These are phyloP conservation scores for Rhodomyrtus tomentosa DNA, from an alignment of 345 rosid genomes.

Conservation along the genomic window DNA sequence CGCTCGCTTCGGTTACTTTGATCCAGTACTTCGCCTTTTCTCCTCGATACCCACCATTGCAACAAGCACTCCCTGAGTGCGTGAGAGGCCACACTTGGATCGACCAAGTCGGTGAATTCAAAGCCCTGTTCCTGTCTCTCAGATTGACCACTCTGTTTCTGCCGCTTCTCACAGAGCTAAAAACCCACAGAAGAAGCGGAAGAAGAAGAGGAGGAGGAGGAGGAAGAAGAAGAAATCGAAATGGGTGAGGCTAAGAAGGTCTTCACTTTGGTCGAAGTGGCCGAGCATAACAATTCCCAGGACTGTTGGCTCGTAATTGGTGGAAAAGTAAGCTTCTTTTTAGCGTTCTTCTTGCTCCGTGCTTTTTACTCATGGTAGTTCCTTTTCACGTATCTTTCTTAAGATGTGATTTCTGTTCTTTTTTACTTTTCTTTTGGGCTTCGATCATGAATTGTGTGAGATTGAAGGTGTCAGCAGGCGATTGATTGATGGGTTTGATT, in stretches of 20 bases:
- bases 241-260: constrained; percentile 39
- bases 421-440: too few species aligned
- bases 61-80: not conserved
- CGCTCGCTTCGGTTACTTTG: not conserved
- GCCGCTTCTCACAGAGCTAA: not conserved
- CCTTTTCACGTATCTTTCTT: not conserved
- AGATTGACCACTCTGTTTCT: not conserved
- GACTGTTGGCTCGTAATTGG: constrained; percentile 68
- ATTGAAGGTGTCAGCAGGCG: not conserved
- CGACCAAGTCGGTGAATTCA: not conserved
- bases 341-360: not conserved
- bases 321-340: constrained; percentile 33
- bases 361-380: not conserved
- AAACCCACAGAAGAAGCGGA: not conserved
- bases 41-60: not conserved
- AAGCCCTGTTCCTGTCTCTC: not conserved
- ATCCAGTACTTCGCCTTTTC: not conserved
- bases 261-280: constrained; percentile 60
- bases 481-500: not conserved
- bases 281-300: constrained; percentile 36
- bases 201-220: not conserved
- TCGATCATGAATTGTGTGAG: not conserved
- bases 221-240: not conserved
- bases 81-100: not conserved
- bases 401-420: not conserved